Conservation (phyloP, 148 eudicot genomes). For the Diospyros kaki region DNA sequence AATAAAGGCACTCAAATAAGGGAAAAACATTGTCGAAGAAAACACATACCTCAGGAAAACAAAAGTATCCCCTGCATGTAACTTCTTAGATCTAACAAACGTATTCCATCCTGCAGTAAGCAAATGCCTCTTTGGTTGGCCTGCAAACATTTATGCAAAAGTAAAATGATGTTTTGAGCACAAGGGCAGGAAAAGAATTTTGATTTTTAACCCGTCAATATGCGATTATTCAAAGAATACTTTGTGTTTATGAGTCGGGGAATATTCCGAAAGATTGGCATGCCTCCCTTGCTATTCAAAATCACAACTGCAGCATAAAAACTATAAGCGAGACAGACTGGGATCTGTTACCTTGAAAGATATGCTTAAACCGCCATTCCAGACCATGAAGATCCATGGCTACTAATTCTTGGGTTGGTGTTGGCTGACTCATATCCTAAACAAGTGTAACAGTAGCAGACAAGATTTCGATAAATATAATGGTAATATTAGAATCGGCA, state of each 20-base stretch:
- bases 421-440: constrained; percentile 80
- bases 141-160: constrained; percentile 21
- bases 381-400: constrained; percentile 84
- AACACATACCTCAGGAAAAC: constrained; percentile 69
- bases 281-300: not conserved
- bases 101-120: constrained; percentile 98
- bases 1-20: too few relatives aligned
- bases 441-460: not conserved
- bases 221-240: too few relatives aligned
- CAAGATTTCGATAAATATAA: not conserved
- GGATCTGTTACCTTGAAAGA: constrained; percentile 67
- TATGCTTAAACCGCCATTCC: constrained; percentile 85
- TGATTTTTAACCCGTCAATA: too few relatives aligned
- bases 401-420: constrained; percentile 79
- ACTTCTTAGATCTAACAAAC: constrained; percentile 82
- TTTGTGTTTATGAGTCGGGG: not conserved
- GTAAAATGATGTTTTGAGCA: too few relatives aligned
- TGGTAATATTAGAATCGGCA: not conserved
- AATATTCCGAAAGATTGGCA: not conserved
- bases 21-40: not conserved
- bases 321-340: not conserved
- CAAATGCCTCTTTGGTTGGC: constrained; percentile 90
- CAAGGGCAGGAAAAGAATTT: too few relatives aligned
- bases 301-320: too few relatives aligned
- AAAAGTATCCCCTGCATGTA: constrained; percentile 86